Base-by-base conservation (phyloP, 306 rosid genomes). In the Pyrus communis region DNA sequence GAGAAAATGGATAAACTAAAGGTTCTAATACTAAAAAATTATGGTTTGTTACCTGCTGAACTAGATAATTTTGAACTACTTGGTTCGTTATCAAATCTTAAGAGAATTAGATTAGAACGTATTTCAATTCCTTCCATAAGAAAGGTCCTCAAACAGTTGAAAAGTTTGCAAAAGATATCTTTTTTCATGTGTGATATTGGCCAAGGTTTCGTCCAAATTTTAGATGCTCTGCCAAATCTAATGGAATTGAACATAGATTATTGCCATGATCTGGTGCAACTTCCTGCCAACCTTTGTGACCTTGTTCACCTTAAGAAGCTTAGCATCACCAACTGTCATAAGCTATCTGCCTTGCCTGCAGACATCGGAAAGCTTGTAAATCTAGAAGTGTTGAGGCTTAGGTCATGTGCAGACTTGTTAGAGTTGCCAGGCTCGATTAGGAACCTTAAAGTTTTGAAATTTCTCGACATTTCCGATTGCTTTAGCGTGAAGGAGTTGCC, bases 241-340 rank as follows among this genome's bases (percentile, higher is more conserved):
- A 58, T 27, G 23, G 92, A 88, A 72, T 57, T 90, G 35, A 76
- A 58, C 46, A 65, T 65, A 0, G 46, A 65, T 9, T 31, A 17
- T 33, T 65, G 69, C 69, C 12, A 19, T 9, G 46, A 65, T 9
- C 13, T 65, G 22, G 22, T 65, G 59, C 75, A 77, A 79, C 40
- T 88, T 22, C 96, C 96, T 18, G 5, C 0, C 13, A 75, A 67
- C n/a, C 3, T 90, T 10, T 81, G 84, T 71, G 35, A 80, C 43
- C 77, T 80, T 23, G 25, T 68, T 21, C 55, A 1, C 59, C 42
- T 92, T n/a, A 79, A 79, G 88, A 83, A 73, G 76, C 84, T 92
- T 4, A 87, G 86, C 38, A 79, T 90, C 2, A 84, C 92, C 33
- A 89, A 85, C 69, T 92, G 97, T 51, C 89, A 86, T 54, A 87